phyloP scores from a whole-genome alignment of 1,284 basidiomycete genomes.

The Sporisorium scitamineum region DNA sequence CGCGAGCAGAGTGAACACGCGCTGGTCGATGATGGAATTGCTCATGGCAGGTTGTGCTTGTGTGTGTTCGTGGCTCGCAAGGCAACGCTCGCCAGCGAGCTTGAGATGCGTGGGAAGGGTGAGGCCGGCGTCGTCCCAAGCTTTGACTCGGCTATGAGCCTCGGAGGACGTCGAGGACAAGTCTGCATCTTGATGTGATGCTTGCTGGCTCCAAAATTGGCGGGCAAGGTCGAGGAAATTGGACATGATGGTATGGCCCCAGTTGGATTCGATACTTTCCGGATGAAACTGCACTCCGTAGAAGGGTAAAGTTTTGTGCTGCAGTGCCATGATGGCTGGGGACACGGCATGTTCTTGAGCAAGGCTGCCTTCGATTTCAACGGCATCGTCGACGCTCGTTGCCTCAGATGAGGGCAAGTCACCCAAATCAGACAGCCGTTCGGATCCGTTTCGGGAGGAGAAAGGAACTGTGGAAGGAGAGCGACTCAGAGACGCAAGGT shows the following conservation, averaged over 20 bases:
- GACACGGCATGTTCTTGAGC: constrained; percentile 8
- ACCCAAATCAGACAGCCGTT: constrained; percentile 27
- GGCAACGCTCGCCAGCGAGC: constrained; percentile 38
- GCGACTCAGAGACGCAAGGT: constrained; percentile 28
- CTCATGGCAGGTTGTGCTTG: neutral
- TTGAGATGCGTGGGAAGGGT: constrained; percentile 21
- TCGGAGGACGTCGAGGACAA: constrained; percentile 3
- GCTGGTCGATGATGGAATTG: too few relatives aligned
- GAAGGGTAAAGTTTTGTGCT: constrained; percentile 73
- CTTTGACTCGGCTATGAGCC: constrained; percentile 11
- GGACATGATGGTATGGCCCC: constrained; percentile 51
- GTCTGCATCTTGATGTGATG: neutral
- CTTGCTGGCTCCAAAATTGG: constrained; percentile 41
- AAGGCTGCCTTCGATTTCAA: constrained; percentile 1
- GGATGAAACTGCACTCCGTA: constrained; percentile 98
- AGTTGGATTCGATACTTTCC: constrained; percentile 70
- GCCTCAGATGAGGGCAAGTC: constrained; percentile 28
- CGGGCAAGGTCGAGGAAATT: constrained; percentile 59
- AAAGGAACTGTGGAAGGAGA: constrained; percentile 35
- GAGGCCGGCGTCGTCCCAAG: constrained; percentile 18
- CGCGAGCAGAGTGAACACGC: constrained; percentile 10
- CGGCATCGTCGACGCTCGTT: constrained; percentile 22
- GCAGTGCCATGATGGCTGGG: constrained; percentile 58
- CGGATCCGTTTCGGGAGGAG: constrained; percentile 30
- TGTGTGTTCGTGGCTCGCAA: constrained; percentile 10